Percentiles rank a stretch among this genome's conserved stretches.
Evolutionary conservation across 306 rosid species (phyloP).

Genomic region (Ochetophila trinervis): DNA sequence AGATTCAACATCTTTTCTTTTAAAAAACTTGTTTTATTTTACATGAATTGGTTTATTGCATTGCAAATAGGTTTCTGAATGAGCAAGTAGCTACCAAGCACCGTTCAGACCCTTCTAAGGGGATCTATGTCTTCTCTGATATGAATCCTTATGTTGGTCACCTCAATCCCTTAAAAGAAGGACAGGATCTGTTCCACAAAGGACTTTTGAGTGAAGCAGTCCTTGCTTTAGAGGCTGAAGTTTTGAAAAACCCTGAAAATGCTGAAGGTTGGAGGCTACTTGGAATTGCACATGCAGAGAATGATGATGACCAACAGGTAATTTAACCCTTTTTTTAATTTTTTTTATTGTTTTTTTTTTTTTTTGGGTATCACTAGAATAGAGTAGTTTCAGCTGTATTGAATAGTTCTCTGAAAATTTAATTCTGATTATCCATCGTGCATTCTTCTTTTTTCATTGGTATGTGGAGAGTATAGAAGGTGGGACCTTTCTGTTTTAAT

Average conservation of each 20-base stretch:
- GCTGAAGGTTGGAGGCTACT: conserved; percentile 98
- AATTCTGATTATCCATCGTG: not conserved
- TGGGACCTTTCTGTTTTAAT: not conserved
- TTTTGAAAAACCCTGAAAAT: conserved; percentile 88
- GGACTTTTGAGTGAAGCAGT: conserved; percentile 99
- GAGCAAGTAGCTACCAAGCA: conserved; percentile 76
- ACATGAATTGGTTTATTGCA: conserved; percentile 9
- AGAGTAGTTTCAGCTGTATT: not conserved
- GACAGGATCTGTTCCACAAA: conserved; percentile 91
- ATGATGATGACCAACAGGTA: conserved; percentile 99
- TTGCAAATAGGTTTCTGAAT: conserved; percentile 54
- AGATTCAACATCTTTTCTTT: not conserved
- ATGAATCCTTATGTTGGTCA: conserved; percentile 98
- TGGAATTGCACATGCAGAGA: conserved; percentile 98
- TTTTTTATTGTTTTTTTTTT: no score
- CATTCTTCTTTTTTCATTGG: not conserved
- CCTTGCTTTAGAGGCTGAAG: conserved; percentile 99
- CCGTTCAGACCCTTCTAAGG: conserved; percentile 65
- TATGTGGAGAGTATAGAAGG: no score
- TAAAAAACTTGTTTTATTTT: not conserved
- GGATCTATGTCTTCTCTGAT: conserved; percentile 89
- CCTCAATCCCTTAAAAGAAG: conserved; percentile 92
- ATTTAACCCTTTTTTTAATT: not conserved
- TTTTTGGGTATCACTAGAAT: not conserved
- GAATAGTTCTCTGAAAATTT: not conserved